Conservation (phyloP, 495 filamentous ascomycete species). For the Chaetomidium leptoderma region DNA sequence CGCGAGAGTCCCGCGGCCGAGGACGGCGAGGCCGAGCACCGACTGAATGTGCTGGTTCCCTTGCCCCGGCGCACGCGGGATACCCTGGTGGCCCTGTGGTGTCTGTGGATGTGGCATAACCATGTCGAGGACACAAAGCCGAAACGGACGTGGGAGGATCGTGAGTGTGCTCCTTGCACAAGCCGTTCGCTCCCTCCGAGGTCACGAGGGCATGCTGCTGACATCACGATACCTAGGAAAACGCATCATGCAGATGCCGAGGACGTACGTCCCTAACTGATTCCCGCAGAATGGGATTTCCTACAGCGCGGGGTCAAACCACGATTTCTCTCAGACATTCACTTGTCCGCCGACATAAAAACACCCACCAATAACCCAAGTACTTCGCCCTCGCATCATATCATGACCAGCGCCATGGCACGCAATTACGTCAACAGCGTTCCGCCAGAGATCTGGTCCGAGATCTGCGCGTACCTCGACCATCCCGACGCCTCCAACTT, state of each 20-base stretch:
- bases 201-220: background rate
- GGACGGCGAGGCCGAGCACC: conserved; percentile 2
- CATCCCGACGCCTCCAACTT: background rate
- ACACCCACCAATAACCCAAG: no score
- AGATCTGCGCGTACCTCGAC: background rate
- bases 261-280: no score
- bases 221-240: background rate
- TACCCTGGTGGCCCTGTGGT: conserved; percentile 34
- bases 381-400: background rate
- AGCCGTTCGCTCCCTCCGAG: no score
- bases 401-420: background rate
- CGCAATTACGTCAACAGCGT: background rate
- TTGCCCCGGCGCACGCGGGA: conserved; percentile 28
- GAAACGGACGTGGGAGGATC: conserved; percentile 13
- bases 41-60: conserved; percentile 27
- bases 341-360: no score
- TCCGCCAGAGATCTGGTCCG: background rate
- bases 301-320: no score
- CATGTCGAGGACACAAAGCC: background rate
- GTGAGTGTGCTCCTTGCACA: no score
- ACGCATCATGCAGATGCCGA: background rate
- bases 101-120: conserved; percentile 33
- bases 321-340: no score
- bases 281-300: no score
- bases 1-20: background rate